A percentile compares a stretch with the other conserved stretches of the same genome.
Conservation (phyloP, 352 stramenopile species). For the Phytophthora syringae region DNA sequence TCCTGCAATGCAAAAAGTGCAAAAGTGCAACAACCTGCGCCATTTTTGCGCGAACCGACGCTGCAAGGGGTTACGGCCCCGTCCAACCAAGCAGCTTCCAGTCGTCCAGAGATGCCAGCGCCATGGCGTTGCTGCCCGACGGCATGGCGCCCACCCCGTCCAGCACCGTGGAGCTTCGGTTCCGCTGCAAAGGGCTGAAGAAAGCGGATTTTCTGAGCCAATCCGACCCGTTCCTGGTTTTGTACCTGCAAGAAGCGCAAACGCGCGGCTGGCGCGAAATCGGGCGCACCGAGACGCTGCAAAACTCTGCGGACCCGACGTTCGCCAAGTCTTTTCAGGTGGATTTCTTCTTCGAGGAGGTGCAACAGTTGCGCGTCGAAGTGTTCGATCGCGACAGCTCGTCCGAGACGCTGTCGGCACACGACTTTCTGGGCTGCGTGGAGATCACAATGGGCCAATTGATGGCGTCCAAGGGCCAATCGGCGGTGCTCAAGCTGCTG, state of each 20-base stretch:
- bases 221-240: slow-evolving; percentile 77
- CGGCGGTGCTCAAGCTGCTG: slow-evolving; percentile 60
- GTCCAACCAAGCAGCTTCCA: slow-evolving; percentile 38
- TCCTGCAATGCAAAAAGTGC: slow-evolving; percentile 8
- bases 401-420: slow-evolving; percentile 60
- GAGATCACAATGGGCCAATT: slow-evolving; percentile 83
- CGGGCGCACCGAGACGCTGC: slow-evolving; percentile 79
- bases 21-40: slow-evolving; percentile 23
- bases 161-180: slow-evolving; percentile 74
- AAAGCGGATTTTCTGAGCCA: slow-evolving; percentile 75
- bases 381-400: slow-evolving; percentile 81
- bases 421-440: slow-evolving; percentile 81
- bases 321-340: slow-evolving; percentile 78
- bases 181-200: slow-evolving; percentile 75
- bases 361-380: slow-evolving; percentile 80
- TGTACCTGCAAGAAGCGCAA: slow-evolving; percentile 69
- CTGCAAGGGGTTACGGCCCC: slow-evolving; percentile 53
- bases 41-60: slow-evolving; percentile 24
- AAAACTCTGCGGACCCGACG: slow-evolving; percentile 67
- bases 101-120: slow-evolving; percentile 16
- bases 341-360: slow-evolving; percentile 85
- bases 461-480: slow-evolving; percentile 70
- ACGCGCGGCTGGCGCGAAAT: slow-evolving; percentile 65
- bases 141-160: slow-evolving; percentile 42
- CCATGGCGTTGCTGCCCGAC: slow-evolving; percentile 30